These are phyloP conservation scores for Cyphellophora europaea DNA, from an alignment of 2,329 filamentous ascomycete species.

Conservation along the genomic window DNA sequence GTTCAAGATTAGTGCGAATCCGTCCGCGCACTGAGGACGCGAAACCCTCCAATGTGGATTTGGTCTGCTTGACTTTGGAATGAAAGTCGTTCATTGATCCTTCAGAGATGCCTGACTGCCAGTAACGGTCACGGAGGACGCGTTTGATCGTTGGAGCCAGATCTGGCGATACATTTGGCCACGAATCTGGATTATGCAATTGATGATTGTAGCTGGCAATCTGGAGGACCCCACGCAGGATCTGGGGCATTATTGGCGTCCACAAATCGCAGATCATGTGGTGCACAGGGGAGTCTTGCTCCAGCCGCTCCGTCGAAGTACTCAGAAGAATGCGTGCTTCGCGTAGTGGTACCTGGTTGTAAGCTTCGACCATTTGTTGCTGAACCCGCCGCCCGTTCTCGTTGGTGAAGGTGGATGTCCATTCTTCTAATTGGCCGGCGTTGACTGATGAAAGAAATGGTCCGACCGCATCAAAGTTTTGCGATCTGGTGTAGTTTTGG, in stretches of 20 bases:
- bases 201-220: conserved; percentile 83
- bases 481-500: conserved; percentile 64
- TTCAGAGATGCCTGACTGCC: conserved; percentile 94
- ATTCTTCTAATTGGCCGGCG: conserved; percentile 70
- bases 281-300: conserved; percentile 63
- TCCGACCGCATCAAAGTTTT: conserved; percentile 72
- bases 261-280: conserved; percentile 72
- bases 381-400: conserved; percentile 71
- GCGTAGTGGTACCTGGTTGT: conserved; percentile 63
- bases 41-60: conserved; percentile 81
- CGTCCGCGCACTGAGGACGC: conserved; percentile 87
- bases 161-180: conserved; percentile 65
- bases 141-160: conserved; percentile 68
- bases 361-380: conserved; percentile 62
- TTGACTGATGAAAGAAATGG: conserved; percentile 65
- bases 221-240: conserved; percentile 78
- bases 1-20: conserved; percentile 81
- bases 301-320: conserved; percentile 82
- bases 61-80: conserved; percentile 79
- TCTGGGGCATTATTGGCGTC: conserved; percentile 69
- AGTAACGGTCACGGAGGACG: conserved; percentile 89
- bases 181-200: conserved; percentile 78
- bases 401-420: conserved; percentile 70
- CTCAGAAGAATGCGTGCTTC: conserved; percentile 87
- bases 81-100: conserved; percentile 97